Conservation (phyloP, 345 rosid species). For the Balakata baccata region DNA sequence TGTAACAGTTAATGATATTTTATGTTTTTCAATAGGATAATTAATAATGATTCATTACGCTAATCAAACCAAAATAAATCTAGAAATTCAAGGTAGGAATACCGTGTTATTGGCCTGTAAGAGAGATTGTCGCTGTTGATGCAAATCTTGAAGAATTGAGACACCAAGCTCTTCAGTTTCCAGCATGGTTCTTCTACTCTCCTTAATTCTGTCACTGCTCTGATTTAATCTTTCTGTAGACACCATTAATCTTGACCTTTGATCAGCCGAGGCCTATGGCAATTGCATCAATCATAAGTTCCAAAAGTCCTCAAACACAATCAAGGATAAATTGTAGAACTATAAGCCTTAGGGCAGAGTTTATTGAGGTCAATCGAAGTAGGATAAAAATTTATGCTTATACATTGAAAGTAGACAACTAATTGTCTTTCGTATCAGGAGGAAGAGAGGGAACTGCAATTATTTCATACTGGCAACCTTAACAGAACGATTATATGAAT, state of each 20-base stretch:
- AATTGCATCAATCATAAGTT: constrained; percentile 11
- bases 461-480: constrained; percentile 3
- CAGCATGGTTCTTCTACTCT: constrained; percentile 85
- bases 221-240: constrained; percentile 71
- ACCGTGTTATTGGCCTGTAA: constrained; percentile 72
- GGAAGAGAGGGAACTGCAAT: neutral
- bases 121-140: constrained; percentile 85
- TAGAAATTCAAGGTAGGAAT: constrained; percentile 1
- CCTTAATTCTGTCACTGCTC: constrained; percentile 68
- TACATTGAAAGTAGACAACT: neutral
- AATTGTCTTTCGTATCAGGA: neutral
- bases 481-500: neutral
- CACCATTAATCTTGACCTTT: constrained; percentile 74
- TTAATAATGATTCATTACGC: neutral
- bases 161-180: constrained; percentile 99
- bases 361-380: neutral
- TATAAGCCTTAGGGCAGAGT: neutral
- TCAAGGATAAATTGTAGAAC: neutral
- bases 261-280: constrained; percentile 83
- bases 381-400: neutral
- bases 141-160: constrained; percentile 90
- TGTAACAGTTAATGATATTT: neutral
- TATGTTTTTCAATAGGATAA: neutral
- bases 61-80: neutral
- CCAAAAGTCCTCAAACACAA: neutral